Conservation (phyloP, 495 filamentous ascomycete genomes). For the Sordaria brevicollis region DNA sequence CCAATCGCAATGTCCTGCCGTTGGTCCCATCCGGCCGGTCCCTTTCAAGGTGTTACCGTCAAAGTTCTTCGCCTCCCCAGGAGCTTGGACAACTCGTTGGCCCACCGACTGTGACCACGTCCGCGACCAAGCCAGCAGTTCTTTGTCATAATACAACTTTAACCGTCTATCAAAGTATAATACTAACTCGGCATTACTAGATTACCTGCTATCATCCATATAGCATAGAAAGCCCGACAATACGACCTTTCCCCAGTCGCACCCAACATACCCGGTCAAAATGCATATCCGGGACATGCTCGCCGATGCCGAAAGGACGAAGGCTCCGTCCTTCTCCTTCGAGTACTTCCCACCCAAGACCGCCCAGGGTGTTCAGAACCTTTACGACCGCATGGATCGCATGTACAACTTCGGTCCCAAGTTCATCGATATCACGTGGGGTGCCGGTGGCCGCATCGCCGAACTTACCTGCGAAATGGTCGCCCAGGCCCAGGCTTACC, state of each 20-base stretch:
- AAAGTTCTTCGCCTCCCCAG: background rate
- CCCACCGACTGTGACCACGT: background rate
- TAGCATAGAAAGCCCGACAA: background rate
- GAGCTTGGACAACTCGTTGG: background rate
- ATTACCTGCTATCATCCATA: background rate
- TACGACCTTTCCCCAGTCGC: background rate
- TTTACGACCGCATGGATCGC: constrained; percentile 98
- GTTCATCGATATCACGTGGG: constrained; percentile 99
- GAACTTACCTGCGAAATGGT: constrained; percentile 98
- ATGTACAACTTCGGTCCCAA: constrained; percentile 91
- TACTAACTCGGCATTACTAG: background rate
- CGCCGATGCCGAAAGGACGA: constrained; percentile 63
- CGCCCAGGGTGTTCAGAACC: constrained; percentile 95
- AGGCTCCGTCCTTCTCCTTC: constrained; percentile 86
- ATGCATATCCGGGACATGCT: constrained; percentile 92
- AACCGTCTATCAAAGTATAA: background rate
- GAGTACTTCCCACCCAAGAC: constrained; percentile 99
- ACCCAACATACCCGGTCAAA: constrained; percentile 12
- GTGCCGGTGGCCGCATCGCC: constrained; percentile 83
- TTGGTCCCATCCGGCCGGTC: background rate
- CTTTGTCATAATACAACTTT: background rate
- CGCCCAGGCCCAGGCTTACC: constrained; percentile 87
- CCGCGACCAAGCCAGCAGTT: background rate
- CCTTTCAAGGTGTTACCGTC: background rate
- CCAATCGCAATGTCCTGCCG: background rate